Evolutionary conservation across 345 rosid genomes (phyloP).

Genomic region (Camelina sativa): DNA sequence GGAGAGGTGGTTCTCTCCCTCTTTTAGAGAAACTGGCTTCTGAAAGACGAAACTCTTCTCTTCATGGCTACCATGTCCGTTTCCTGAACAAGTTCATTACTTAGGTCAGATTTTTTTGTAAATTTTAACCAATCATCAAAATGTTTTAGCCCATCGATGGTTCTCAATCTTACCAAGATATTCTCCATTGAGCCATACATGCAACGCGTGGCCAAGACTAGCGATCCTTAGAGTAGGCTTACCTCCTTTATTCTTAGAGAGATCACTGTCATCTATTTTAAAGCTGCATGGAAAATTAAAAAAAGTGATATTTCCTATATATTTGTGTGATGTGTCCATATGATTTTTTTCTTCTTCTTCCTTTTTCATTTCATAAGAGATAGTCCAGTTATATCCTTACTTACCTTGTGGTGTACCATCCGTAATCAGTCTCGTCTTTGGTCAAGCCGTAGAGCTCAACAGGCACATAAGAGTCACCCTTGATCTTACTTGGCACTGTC

Average conservation of each 20-base stretch:
- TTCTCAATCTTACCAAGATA: slow-evolving; percentile 54
- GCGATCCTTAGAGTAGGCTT: slow-evolving; percentile 61
- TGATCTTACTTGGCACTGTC: slow-evolving; percentile 48
- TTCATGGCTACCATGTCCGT: slow-evolving; percentile 76
- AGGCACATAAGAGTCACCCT: slow-evolving; percentile 38
- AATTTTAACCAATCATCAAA: neutral
- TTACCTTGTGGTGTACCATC: slow-evolving; percentile 72
- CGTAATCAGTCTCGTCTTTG: slow-evolving; percentile 75
- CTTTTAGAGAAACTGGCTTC: slow-evolving; percentile 48
- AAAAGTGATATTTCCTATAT: neutral
- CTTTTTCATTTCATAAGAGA: neutral
- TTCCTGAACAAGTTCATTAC: slow-evolving; percentile 48
- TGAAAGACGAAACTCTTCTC: slow-evolving; percentile 82
- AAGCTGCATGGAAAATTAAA: slow-evolving; percentile 48
- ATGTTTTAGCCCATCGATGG: neutral
- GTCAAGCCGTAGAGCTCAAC: slow-evolving; percentile 66
- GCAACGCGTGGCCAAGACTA: slow-evolving; percentile 88
- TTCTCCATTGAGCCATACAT: slow-evolving; percentile 75
- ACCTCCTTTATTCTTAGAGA: slow-evolving; percentile 45
- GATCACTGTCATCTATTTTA: slow-evolving; percentile 49
- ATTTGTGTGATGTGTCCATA: neutral
- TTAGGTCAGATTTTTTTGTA: slow-evolving; percentile 8
- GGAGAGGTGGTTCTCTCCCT: slow-evolving; percentile 61
- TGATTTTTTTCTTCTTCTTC: neutral
- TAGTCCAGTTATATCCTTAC: neutral